Evolutionary conservation across 148 eudicot species (phyloP).

Genomic region (Chenopodium suecicum): DNA sequence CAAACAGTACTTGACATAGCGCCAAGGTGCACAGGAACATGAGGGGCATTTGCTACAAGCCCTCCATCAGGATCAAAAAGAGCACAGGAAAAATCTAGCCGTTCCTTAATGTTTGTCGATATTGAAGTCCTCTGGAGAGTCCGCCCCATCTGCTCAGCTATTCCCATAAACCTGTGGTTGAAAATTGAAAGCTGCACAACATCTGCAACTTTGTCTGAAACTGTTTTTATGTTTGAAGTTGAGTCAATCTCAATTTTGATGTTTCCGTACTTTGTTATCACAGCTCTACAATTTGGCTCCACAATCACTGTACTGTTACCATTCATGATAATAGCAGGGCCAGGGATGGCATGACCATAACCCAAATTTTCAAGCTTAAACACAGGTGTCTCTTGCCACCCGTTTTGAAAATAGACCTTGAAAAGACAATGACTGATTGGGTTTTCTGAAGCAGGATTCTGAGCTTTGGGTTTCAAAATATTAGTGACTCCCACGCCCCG

Average conservation of each 20-base stretch:
- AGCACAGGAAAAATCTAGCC: slow-evolving; percentile 95
- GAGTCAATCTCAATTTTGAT: slow-evolving; percentile 78
- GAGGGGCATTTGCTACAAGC: slow-evolving; percentile 96
- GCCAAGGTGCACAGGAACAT: slow-evolving; percentile 97
- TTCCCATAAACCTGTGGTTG: slow-evolving; percentile 96
- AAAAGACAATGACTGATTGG: slow-evolving; percentile 51
- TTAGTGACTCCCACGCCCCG: slow-evolving; percentile 93
- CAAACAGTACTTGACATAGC: slow-evolving; percentile 97
- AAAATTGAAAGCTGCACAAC: slow-evolving; percentile 96
- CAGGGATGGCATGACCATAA: slow-evolving; percentile 63
- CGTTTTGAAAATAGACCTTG: slow-evolving; percentile 69
- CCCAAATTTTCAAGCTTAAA: slow-evolving; percentile 79
- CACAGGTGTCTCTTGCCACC: slow-evolving; percentile 77
- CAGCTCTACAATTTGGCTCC: slow-evolving; percentile 78
- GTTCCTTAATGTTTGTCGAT: slow-evolving; percentile 94
- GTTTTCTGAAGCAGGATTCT: slow-evolving; percentile 44
- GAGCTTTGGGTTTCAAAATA: slow-evolving; percentile 71
- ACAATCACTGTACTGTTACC: slow-evolving; percentile 95
- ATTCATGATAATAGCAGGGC: slow-evolving; percentile 96
- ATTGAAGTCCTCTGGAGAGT: slow-evolving; percentile 95
- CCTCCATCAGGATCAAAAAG: slow-evolving; percentile 97
- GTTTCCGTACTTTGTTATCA: slow-evolving; percentile 82
- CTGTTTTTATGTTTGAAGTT: slow-evolving; percentile 35
- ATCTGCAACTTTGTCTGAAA: slow-evolving; percentile 81
- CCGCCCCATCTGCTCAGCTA: slow-evolving; percentile 99